Evolutionary conservation across 306 rosid genomes (phyloP).

Genomic region (Crotalaria pallida): DNA sequence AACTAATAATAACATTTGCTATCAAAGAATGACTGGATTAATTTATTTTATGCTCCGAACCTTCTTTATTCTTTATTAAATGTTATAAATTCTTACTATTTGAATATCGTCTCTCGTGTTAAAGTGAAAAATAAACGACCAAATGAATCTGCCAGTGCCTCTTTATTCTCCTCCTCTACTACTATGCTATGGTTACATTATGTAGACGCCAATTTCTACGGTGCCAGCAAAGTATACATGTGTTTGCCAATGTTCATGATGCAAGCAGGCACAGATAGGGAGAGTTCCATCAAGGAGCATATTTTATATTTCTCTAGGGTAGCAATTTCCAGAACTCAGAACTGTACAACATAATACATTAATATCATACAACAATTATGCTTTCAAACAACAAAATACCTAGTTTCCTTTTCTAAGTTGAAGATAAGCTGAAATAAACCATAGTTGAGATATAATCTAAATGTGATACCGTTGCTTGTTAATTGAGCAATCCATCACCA

Average conservation of each 20-base stretch:
- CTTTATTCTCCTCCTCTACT: not conserved
- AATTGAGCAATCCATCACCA: not conserved
- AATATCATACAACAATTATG: conserved; percentile 25
- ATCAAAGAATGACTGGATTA: not conserved
- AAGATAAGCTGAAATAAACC: conserved; percentile 16
- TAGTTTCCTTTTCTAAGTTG: conserved; percentile 14
- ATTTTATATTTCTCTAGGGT: conserved; percentile 21
- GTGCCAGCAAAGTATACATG: not conserved
- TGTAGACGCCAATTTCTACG: not conserved
- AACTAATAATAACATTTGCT: not conserved
- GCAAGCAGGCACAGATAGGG: not conserved
- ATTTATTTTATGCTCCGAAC: not conserved
- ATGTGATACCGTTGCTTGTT: conserved; percentile 6
- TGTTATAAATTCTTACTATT: not conserved
- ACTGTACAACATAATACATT: conserved; percentile 38
- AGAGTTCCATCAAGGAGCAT: not conserved
- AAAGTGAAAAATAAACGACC: not conserved
- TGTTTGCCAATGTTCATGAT: not conserved
- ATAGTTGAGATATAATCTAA: conserved; percentile 21
- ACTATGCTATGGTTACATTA: not conserved
- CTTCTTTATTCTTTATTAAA: too few species aligned
- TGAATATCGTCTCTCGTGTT: not conserved
- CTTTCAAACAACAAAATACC: conserved; percentile 13
- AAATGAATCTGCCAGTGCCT: not conserved
- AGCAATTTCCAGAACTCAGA: conserved; percentile 16